Evolutionary conservation across 176 grass and related monocot genomes (phyloP).

Genomic region (Tuctoria greenei): DNA sequence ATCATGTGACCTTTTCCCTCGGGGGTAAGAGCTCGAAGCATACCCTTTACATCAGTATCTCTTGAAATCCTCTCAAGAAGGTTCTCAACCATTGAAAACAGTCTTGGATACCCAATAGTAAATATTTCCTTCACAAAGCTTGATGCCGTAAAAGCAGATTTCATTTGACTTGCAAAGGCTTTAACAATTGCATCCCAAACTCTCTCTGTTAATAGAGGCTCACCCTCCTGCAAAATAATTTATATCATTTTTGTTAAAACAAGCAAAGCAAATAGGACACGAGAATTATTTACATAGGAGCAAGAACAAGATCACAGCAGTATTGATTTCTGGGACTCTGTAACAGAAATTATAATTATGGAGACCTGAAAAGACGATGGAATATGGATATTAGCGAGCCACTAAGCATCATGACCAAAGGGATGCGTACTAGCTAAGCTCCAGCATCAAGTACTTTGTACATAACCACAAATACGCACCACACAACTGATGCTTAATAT

Average conservation of each 20-base stretch:
- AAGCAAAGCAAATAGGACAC: conserved; percentile 3
- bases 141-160: conserved; percentile 82
- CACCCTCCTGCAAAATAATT: conserved; percentile 71
- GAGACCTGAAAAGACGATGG: not conserved
- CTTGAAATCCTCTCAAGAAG: conserved; percentile 91
- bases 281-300: not conserved
- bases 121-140: conserved; percentile 99
- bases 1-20: conserved; percentile 85
- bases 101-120: conserved; percentile 87
- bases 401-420: conserved; percentile 12
- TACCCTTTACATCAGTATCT: conserved; percentile 90
- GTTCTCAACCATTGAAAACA: conserved; percentile 91
- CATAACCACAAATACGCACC: not conserved
- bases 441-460: not conserved
- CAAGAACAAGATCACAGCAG: not conserved
- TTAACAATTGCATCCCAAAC: conserved; percentile 99
- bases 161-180: conserved; percentile 93
- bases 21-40: conserved; percentile 63
- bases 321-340: not conserved
- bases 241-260: conserved; percentile 10
- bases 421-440: not conserved
- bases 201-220: conserved; percentile 90
- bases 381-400: not conserved
- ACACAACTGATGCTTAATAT: not conserved
- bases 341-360: not conserved